phyloP scores from a whole-genome alignment of 106 monocot species.

The Apostasia shenzhenica region DNA sequence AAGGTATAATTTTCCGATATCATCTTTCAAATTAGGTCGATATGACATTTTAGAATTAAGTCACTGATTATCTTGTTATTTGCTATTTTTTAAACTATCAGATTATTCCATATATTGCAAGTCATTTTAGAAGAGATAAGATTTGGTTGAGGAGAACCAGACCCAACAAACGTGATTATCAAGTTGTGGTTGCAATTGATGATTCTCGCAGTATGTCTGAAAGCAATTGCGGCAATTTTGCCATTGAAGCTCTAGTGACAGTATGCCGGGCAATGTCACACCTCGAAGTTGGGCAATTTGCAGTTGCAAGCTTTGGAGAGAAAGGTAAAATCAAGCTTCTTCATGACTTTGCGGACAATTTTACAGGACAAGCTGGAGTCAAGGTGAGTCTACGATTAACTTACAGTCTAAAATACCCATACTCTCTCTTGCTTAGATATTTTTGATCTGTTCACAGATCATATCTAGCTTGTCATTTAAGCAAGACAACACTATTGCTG shows the following conservation, averaged over 20 bases:
- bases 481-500: slow-evolving; percentile 79
- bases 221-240: slow-evolving; percentile 55
- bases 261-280: slow-evolving; percentile 94
- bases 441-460: slow-evolving; percentile 39
- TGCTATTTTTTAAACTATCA: slow-evolving; percentile 4
- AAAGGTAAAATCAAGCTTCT: slow-evolving; percentile 70
- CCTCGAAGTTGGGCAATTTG: slow-evolving; percentile 86
- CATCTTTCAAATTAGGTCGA: not conserved
- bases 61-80: not conserved
- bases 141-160: slow-evolving; percentile 90
- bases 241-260: slow-evolving; percentile 72
- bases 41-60: not conserved
- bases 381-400: slow-evolving; percentile 29
- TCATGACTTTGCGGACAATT: slow-evolving; percentile 80
- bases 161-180: slow-evolving; percentile 91
- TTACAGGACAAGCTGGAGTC: slow-evolving; percentile 66
- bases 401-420: not conserved
- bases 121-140: slow-evolving; percentile 86
- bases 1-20: slow-evolving; percentile 38
- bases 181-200: slow-evolving; percentile 86
- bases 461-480: slow-evolving; percentile 82
- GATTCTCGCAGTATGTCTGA: slow-evolving; percentile 97
- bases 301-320: slow-evolving; percentile 82
- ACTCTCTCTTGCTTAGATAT: not conserved
- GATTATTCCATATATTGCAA: slow-evolving; percentile 96